Evolutionary conservation across 441 rosid genomes (phyloP), one percentile per base, ranked within the genome.

Genomic region (Syzygium malaccense): DNA sequence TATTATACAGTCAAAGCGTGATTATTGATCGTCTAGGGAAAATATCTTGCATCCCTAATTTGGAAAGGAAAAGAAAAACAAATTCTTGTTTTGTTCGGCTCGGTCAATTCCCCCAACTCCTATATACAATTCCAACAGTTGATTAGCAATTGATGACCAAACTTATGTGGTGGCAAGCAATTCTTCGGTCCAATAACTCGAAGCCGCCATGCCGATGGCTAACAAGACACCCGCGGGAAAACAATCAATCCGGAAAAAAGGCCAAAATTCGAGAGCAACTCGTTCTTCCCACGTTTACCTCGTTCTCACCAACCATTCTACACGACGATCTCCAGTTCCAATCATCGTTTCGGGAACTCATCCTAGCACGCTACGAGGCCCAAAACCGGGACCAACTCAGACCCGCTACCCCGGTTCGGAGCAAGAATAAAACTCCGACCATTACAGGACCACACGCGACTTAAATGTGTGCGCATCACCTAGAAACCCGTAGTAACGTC

Each of bases 21-120:
- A 0, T 60, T 17, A 28, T 60, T 3, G 8, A 60, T 28, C 32
- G 2, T 60, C 4, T 3, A 13, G 13, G 48, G 48, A 45, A 45
- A 45, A 45, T 45, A 7, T 45, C 48, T 45, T 7, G 48, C 11
- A 20, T 56, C 26, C 2, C 5, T 56, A 19, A 56, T 56, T 56
- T 56, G 60, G 28, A 25, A 56, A 56, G 23, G 60, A 56, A 8
- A 4, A 17, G 37, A 64, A 64, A 64, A 2, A 15, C 11, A 32
- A 32, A 33, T 9, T 4, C 14, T 15, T 18, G 4, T 23, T 8
- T 56, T 56, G 23, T 23, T 56, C 10, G 60, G 25, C 28, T 66
- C 3, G 2, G 33, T 18, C 78, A 18, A 9, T 18, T 0, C 78
- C 14, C 25, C 33, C 14, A 0, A 12, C 28, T 23, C 13, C 2